Evolutionary conservation across 1,284 basidiomycete species (phyloP), one percentile per base, ranked within the genome.

Genomic region (Filobasidium uniguttulatum): DNA sequence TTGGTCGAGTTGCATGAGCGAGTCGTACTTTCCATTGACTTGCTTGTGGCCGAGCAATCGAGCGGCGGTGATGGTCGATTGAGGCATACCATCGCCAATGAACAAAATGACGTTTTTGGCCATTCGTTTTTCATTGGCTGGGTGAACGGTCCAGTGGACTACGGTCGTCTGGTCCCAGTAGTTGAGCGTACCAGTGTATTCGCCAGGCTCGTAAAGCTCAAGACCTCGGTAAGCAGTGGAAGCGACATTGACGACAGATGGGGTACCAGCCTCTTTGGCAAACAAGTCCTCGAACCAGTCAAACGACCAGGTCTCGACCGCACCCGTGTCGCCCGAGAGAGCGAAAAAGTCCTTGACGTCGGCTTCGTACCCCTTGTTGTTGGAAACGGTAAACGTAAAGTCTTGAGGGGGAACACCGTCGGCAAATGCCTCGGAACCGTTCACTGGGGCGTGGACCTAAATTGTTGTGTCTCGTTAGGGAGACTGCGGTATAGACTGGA

Each of bases 1-100:
- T 14, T 62, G 54, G 56, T 71, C 69, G 20, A 71, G 23, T 49
- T 56, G 55, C 37, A 71, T 54, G 44, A 46, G 52, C 29, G 56
- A 55, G 55, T 69, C 60, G 61, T 71, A 71, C 49, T 64, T 63
- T 25, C 69, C 71, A 57, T 71, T 71, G 62, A 72, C 59, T 26
- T 50, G 64, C 63, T 71, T 72, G 65, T 72, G 71, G 6, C 65
- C 70, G 30, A 72, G 59, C 31, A 72, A 57, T 33, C 71, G 63
- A 1, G 71, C 71, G 30, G 71, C 62, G 8, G 60, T 59, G 46
- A 66, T 57, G 60, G 65, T 62, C 14, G 61, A 62, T 19, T 56
- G 52, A 34, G 63, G 63, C 64, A 68, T 67, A 52, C 66, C 65
- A 44, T 67, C 67, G 28, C 62, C 65, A 31, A 71, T 57, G 49